Evolutionary conservation across 2,329 filamentous ascomycete species (phyloP).

Genomic region (Aphanocladium album): DNA sequence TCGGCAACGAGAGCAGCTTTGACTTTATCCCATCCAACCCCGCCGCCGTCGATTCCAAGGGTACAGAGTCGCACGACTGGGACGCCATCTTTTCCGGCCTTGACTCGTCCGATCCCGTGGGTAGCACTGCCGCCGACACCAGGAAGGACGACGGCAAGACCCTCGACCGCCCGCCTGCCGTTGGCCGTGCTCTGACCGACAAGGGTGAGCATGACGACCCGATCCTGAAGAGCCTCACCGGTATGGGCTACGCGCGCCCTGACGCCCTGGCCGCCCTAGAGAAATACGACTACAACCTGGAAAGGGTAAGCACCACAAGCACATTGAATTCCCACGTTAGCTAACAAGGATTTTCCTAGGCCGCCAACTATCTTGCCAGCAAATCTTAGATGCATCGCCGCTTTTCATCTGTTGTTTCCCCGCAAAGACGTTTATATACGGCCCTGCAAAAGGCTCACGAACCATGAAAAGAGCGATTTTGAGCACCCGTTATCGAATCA

Average conservation of each 20-base stretch:
- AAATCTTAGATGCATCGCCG: constrained; percentile 38
- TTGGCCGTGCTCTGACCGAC: constrained; percentile 64
- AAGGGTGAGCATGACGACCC: constrained; percentile 83
- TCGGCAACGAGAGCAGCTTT: constrained; percentile 52
- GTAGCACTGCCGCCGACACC: constrained; percentile 24
- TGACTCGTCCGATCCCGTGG: constrained; percentile 46
- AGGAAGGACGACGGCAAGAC: background rate
- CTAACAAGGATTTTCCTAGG: constrained; percentile 26
- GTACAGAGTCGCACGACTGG: constrained; percentile 70
- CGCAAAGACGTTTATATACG: background rate
- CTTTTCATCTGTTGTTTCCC: background rate
- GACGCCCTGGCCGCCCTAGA: constrained; percentile 78
- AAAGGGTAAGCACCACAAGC: constrained; percentile 58
- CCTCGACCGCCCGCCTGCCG: constrained; percentile 23
- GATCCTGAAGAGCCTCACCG: constrained; percentile 80
- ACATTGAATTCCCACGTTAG: constrained; percentile 28
- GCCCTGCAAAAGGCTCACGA: background rate
- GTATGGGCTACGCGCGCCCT: constrained; percentile 77
- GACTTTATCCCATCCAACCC: constrained; percentile 47
- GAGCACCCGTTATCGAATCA: background rate
- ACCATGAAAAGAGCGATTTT: background rate
- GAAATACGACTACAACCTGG: constrained; percentile 93
- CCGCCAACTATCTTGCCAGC: constrained; percentile 52
- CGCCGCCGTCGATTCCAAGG: constrained; percentile 28
- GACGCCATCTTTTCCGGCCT: constrained; percentile 87